These are phyloP conservation scores for Avicennia marina DNA, from an alignment of 257 asterid genomes.

Conservation along the genomic window DNA sequence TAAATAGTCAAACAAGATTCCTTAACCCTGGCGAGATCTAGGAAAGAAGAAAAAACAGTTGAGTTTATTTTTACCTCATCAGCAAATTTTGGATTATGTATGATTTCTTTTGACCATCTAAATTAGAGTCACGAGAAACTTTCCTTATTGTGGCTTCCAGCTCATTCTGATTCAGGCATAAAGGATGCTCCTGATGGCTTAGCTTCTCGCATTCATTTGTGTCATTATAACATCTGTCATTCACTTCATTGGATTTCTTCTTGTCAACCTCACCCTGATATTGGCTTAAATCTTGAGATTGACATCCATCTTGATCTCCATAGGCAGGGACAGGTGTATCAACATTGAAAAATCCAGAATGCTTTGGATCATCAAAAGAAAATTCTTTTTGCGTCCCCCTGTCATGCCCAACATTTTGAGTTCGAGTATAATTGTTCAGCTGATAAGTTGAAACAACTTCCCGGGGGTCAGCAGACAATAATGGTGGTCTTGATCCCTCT, in stretches of 20 bases:
- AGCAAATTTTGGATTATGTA: slow-evolving; percentile 61
- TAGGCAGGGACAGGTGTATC: slow-evolving; percentile 18
- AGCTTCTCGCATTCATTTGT: slow-evolving; percentile 16
- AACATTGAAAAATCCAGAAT: slow-evolving; percentile 26
- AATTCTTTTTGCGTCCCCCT: slow-evolving; percentile 17
- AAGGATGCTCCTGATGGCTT: slow-evolving; percentile 42
- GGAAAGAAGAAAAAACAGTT: neutral
- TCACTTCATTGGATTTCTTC: slow-evolving; percentile 29
- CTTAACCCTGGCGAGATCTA: too few species aligned
- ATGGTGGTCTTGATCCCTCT: slow-evolving; percentile 32
- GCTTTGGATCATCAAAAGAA: slow-evolving; percentile 17
- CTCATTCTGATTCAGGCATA: slow-evolving; percentile 53
- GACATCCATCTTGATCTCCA: slow-evolving; percentile 26
- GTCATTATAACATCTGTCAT: slow-evolving; percentile 27
- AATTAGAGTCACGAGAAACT: slow-evolving; percentile 64
- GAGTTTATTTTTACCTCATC: slow-evolving; percentile 49
- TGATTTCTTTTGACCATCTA: slow-evolving; percentile 57
- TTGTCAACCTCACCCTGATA: slow-evolving; percentile 31
- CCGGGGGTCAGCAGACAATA: slow-evolving; percentile 46
- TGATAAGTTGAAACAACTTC: slow-evolving; percentile 61
- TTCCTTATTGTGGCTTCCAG: slow-evolving; percentile 64
- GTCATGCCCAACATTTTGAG: slow-evolving; percentile 18
- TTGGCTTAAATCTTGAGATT: slow-evolving; percentile 23
- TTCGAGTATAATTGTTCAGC: slow-evolving; percentile 31
- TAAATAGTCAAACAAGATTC: neutral